phyloP scores from a whole-genome alignment of 352 stramenopile genomes.

The Phytophthora tentaculata region DNA sequence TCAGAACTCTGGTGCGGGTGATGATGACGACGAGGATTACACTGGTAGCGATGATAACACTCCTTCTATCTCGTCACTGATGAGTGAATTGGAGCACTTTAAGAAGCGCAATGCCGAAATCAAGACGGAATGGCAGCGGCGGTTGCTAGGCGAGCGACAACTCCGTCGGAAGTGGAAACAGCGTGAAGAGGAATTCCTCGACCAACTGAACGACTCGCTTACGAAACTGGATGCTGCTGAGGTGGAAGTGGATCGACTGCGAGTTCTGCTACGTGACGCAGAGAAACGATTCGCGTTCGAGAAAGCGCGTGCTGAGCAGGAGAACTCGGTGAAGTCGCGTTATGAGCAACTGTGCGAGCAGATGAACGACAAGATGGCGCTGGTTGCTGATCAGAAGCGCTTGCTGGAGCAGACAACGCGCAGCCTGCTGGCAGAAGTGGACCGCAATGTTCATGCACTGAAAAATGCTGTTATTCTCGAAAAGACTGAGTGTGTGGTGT shows the following conservation, averaged over 20 bases:
- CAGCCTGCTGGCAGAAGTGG: slow-evolving; percentile 71
- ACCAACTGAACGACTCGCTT: slow-evolving; percentile 67
- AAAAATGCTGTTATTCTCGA: slow-evolving; percentile 71
- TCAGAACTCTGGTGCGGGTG: slow-evolving; percentile 20
- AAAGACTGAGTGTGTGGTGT: slow-evolving; percentile 81
- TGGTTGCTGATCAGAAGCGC: slow-evolving; percentile 75
- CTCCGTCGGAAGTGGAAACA: slow-evolving; percentile 83
- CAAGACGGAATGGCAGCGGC: slow-evolving; percentile 78
- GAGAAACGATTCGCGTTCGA: slow-evolving; percentile 80
- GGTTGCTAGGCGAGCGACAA: slow-evolving; percentile 78
- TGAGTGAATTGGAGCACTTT: slow-evolving; percentile 72
- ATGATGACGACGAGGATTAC: slow-evolving; percentile 39
- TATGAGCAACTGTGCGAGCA: slow-evolving; percentile 82
- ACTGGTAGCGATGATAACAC: slow-evolving; percentile 36
- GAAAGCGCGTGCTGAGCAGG: slow-evolving; percentile 72
- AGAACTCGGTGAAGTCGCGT: slow-evolving; percentile 73
- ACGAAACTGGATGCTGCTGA: slow-evolving; percentile 59
- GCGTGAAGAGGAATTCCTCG: slow-evolving; percentile 75
- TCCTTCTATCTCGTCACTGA: slow-evolving; percentile 34
- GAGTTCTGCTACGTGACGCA: slow-evolving; percentile 59
- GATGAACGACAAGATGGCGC: slow-evolving; percentile 72
- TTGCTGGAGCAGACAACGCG: slow-evolving; percentile 82
- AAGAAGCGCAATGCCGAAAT: slow-evolving; percentile 86
- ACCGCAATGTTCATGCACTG: slow-evolving; percentile 73
- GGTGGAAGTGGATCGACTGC: slow-evolving; percentile 44